Evolutionary conservation across 805 yeast genomes (phyloP).

Genomic region (Myxozyma udenii): DNA sequence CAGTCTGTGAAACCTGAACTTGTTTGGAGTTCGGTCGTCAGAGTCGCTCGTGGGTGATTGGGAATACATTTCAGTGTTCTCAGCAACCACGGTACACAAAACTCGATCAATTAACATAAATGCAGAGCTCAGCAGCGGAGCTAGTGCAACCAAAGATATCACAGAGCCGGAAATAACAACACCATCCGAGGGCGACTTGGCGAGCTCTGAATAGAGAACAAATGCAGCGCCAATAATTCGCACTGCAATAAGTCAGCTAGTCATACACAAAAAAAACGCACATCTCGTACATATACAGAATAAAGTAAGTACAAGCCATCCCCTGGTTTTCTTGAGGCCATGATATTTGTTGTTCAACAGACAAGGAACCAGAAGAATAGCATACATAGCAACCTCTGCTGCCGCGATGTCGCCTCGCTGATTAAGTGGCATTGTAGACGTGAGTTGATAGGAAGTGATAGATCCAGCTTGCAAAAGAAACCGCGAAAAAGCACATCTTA

Average conservation of each 20-base stretch:
- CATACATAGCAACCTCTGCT: not conserved
- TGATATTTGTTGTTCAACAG: not conserved
- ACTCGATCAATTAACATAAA: too few relatives aligned
- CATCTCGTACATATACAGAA: not conserved
- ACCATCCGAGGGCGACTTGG: not conserved
- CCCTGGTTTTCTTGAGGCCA: not conserved
- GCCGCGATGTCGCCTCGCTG: slow-evolving; percentile 4
- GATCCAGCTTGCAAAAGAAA: too few relatives aligned
- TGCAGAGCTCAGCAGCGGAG: not conserved
- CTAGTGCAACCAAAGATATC: not conserved
- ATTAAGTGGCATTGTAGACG: not conserved
- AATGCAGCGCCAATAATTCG: not conserved
- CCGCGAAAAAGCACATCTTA: too few relatives aligned
- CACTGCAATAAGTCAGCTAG: not conserved
- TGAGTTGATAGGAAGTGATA: too few relatives aligned
- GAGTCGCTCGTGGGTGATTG: too few relatives aligned
- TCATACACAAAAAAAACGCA: too few relatives aligned
- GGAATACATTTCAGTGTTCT: too few relatives aligned
- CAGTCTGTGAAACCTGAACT: too few relatives aligned
- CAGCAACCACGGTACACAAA: too few relatives aligned
- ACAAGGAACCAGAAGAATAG: not conserved
- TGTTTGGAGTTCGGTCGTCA: too few relatives aligned
- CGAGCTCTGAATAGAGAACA: not conserved
- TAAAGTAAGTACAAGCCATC: not conserved
- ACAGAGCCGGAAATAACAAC: not conserved